Conservation (phyloP, 805 yeast genomes). For the Suhomyces sp. region DNA sequence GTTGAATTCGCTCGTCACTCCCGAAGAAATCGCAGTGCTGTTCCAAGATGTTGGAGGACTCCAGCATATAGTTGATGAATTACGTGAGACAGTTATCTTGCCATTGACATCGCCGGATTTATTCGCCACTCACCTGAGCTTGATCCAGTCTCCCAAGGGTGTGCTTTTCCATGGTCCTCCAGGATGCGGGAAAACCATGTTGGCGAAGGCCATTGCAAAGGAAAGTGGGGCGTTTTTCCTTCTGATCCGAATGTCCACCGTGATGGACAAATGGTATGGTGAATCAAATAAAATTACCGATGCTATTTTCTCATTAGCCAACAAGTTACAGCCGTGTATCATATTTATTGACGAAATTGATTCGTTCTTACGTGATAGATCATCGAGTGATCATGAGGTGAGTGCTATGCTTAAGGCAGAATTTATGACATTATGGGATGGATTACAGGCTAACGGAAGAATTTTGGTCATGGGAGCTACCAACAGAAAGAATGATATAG, state of each 20-base stretch:
- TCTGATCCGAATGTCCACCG: constrained; percentile 86
- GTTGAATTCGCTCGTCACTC: constrained; percentile 74
- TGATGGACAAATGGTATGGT: constrained; percentile 98
- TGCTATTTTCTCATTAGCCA: constrained; percentile 87
- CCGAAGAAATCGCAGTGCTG: constrained; percentile 73
- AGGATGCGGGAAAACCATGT: constrained; percentile 97
- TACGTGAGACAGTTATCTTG: constrained; percentile 82
- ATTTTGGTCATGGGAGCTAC: constrained; percentile 93
- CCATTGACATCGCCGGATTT: constrained; percentile 77
- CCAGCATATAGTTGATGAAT: constrained; percentile 75
- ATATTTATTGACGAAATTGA: constrained; percentile 96
- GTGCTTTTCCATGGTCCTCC: constrained; percentile 94
- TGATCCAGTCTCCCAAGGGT: constrained; percentile 91
- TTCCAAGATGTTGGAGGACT: constrained; percentile 91
- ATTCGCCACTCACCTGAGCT: constrained; percentile 62
- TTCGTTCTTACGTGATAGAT: constrained; percentile 85
- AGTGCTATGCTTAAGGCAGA: constrained; percentile 93
- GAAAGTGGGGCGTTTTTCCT: constrained; percentile 91
- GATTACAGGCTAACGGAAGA: constrained; percentile 73
- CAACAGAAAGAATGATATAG: constrained; percentile 88
- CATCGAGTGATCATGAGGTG: constrained; percentile 87
- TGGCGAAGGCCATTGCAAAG: constrained; percentile 91
- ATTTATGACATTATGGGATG: constrained; percentile 98
- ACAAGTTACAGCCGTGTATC: constrained; percentile 89
- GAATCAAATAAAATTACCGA: constrained; percentile 92